Base-by-base conservation (phyloP, 345 rosid genomes). In the Murraya koenigii region DNA sequence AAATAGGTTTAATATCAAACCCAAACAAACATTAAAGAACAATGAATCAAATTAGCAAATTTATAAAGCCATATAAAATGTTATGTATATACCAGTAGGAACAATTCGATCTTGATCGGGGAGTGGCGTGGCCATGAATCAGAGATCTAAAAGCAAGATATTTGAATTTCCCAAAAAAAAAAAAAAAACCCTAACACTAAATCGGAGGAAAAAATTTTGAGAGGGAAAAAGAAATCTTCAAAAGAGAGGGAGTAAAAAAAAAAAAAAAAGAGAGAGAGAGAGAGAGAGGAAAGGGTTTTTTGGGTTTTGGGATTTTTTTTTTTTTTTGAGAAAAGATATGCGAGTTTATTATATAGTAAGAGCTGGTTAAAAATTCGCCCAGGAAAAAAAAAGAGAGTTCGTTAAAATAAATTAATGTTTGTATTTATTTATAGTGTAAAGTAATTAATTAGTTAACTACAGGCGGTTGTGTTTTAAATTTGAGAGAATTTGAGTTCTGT, bases 1-100 rank as follows among this genome's bases (percentile, higher is more conserved):
- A 52, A 41, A 61, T 25, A 60, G 9, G 20, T 44, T 69, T 54
- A 69, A 69, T 14, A 20, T 23, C 26, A 52, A 70, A 70, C 55
- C 61, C 11, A 70, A 75, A 39, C 5, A 11, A 44, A 63, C 11
- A 39, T 28, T 63, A 44, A 63, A 8, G 25, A 30, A 22, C 66
- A 70, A 47, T 28, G 61, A 74, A 75, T 28, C 28, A 14, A 71
- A 69, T 36, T 60, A 70, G 8, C 25, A 47, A 68, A 35, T 4
- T 62, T 73, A 54, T 39, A 39, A 52, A 52, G 47, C 41, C 4
- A 35, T 44, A 2, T 23, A 72, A 17, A 6, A 38, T 33, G 20
- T 52, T 15, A 52, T 52, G 61, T 73, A 77, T 35, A 74, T 85
- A 85, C 88, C 88, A 20, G 85, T 79, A 41, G 82, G 26, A 80